Conservation (phyloP, 805 yeast species). For the Ogataea ganodermae region DNA sequence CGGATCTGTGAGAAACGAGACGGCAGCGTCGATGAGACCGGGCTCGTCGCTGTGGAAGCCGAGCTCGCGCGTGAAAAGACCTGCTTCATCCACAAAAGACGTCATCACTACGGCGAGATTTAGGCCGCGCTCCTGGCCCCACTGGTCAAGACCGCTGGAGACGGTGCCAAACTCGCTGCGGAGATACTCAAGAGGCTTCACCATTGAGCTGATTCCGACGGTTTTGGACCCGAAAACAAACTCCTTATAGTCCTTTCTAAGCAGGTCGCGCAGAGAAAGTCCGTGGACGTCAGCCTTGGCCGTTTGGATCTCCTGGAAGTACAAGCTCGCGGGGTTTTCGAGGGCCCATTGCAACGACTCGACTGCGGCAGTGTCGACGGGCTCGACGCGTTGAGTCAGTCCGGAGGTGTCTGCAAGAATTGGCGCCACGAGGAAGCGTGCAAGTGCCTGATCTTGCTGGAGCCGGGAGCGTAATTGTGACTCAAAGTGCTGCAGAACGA, state of each 20-base stretch:
- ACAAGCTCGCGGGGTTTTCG: constrained; percentile 13
- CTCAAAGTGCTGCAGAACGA: constrained; percentile 59
- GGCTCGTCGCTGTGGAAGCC: constrained; percentile 28
- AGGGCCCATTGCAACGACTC: constrained; percentile 31
- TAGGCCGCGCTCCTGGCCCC: constrained; percentile 34
- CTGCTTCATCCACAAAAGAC: constrained; percentile 34
- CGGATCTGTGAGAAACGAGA: constrained; percentile 21
- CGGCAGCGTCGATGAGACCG: constrained; percentile 17
- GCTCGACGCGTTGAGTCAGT: constrained; percentile 62
- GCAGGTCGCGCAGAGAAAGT: constrained; percentile 57
- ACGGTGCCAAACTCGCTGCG: constrained; percentile 21
- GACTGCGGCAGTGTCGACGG: constrained; percentile 52
- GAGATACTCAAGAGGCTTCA: constrained; percentile 62
- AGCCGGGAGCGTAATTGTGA: neutral
- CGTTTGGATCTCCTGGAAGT: constrained; percentile 37
- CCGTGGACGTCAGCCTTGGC: constrained; percentile 69
- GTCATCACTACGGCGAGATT: constrained; percentile 52
- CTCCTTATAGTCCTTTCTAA: constrained; percentile 84
- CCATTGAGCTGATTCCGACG: constrained; percentile 79
- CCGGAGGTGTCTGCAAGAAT: constrained; percentile 75
- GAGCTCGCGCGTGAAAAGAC: constrained; percentile 46
- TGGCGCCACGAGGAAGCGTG: constrained; percentile 58
- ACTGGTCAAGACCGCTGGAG: constrained; percentile 19
- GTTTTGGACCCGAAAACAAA: constrained; percentile 44
- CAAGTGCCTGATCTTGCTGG: constrained; percentile 25